Percentiles rank a stretch among this genome's conserved stretches.
Conservation (phyloP, 495 filamentous ascomycete genomes). For the Trichodelitschia bisporula region DNA sequence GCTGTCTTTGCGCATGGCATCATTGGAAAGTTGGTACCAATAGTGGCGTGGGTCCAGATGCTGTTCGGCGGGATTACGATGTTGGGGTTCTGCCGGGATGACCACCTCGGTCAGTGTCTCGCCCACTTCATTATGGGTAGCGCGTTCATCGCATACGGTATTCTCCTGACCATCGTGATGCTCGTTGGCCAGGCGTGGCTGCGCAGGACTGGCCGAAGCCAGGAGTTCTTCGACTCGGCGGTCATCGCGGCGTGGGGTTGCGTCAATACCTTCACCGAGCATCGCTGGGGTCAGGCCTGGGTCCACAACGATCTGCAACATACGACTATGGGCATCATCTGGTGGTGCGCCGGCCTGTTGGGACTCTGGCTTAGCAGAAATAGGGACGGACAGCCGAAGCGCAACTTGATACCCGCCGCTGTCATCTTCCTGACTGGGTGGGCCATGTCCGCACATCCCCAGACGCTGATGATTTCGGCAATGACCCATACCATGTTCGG, state of each 20-base stretch:
- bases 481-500: constrained; percentile 86
- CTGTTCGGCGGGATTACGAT: constrained; percentile 85
- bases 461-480: constrained; percentile 56
- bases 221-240: constrained; percentile 90
- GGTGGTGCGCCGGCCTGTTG: constrained; percentile 83
- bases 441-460: constrained; percentile 78
- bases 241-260: constrained; percentile 87
- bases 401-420: constrained; percentile 79
- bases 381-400: constrained; percentile 60
- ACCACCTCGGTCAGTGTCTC: constrained; percentile 79
- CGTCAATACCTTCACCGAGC: constrained; percentile 95
- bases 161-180: constrained; percentile 64
- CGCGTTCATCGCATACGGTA: constrained; percentile 86
- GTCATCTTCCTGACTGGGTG: constrained; percentile 87
- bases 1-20: constrained; percentile 54
- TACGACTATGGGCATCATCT: constrained; percentile 89
- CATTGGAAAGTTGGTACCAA: constrained; percentile 64
- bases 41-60: constrained; percentile 86
- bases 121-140: constrained; percentile 98
- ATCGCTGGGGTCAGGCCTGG: constrained; percentile 78
- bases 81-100: constrained; percentile 79
- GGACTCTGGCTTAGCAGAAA: constrained; percentile 79
- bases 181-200: constrained; percentile 79
- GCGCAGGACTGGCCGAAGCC: constrained; percentile 57
- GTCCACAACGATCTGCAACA: constrained; percentile 93